Percentiles rank a stretch among this genome's conserved stretches.
phyloP scores from a whole-genome alignment of 108 stramenopile species.

The Cyclotella atomus region DNA sequence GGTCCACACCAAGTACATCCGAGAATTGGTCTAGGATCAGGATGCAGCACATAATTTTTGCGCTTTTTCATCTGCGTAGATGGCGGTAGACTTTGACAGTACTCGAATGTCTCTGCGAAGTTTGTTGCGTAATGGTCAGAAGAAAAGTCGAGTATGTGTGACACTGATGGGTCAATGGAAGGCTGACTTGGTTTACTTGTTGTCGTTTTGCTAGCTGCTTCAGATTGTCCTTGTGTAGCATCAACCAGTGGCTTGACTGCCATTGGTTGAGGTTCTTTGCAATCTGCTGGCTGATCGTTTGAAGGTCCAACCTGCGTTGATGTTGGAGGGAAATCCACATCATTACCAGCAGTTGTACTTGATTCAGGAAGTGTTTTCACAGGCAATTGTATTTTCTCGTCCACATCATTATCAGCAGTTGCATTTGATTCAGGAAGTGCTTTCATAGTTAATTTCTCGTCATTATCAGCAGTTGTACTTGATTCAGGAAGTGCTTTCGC shows the following conservation, averaged over 20 bases:
- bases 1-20: slow-evolving; percentile 23
- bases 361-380: too few species aligned
- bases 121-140: background rate
- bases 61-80: slow-evolving; percentile 1
- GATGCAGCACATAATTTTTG: background rate
- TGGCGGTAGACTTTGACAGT: too few species aligned
- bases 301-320: too few species aligned
- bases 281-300: too few species aligned
- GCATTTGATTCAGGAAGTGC: background rate
- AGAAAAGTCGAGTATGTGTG: background rate
- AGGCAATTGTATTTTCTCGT: too few species aligned
- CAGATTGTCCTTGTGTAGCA: too few species aligned
- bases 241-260: too few species aligned
- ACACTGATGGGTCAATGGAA: background rate
- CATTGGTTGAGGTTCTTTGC: too few species aligned
- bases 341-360: too few species aligned
- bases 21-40: slow-evolving; percentile 23
- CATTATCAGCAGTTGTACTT: background rate
- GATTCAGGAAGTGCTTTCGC: too few species aligned
- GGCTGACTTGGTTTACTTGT: background rate
- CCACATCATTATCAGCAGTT: background rate
- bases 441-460: too few species aligned
- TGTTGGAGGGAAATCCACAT: too few species aligned
- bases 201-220: background rate
- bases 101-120: background rate